A percentile compares a stretch with the other conserved stretches of the same genome.
Conservation (phyloP, 306 rosid species). For the Rosa lucieae region DNA sequence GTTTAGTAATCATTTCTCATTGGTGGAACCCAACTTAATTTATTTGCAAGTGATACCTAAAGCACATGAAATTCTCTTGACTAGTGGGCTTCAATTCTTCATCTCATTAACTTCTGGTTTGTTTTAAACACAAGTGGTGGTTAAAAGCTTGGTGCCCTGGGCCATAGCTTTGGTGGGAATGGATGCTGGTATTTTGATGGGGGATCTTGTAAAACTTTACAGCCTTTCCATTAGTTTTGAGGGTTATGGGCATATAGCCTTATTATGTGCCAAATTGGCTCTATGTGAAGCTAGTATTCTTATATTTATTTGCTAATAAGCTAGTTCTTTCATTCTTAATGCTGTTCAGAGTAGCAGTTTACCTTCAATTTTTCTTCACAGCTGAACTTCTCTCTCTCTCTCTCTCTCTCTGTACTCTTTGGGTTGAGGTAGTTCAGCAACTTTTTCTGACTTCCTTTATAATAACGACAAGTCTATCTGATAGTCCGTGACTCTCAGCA, state of each 20-base stretch:
- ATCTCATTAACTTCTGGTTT: neutral
- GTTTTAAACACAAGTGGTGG: neutral
- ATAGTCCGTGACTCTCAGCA: neutral
- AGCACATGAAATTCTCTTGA: neutral
- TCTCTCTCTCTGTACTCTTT: neutral
- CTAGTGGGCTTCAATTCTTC: neutral
- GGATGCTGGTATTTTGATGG: conserved; percentile 2
- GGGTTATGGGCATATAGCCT: too few relatives aligned
- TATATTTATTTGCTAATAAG: neutral
- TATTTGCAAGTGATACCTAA: neutral
- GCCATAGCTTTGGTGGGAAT: neutral
- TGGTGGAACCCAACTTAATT: neutral
- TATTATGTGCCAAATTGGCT: neutral
- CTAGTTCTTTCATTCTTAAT: neutral
- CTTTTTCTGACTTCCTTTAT: neutral
- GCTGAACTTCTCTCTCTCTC: neutral
- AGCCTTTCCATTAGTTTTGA: neutral
- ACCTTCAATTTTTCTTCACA: neutral
- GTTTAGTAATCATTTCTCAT: neutral
- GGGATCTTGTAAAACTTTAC: neutral
- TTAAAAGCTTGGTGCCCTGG: neutral
- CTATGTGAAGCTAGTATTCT: neutral
- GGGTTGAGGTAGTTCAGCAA: neutral
- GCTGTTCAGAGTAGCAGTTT: neutral
- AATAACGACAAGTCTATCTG: neutral